Percentiles rank a stretch among this genome's conserved stretches.
Evolutionary conservation across 2,329 filamentous ascomycete genomes (phyloP).

Genomic region (Cylindrodendrum hubeiense): DNA sequence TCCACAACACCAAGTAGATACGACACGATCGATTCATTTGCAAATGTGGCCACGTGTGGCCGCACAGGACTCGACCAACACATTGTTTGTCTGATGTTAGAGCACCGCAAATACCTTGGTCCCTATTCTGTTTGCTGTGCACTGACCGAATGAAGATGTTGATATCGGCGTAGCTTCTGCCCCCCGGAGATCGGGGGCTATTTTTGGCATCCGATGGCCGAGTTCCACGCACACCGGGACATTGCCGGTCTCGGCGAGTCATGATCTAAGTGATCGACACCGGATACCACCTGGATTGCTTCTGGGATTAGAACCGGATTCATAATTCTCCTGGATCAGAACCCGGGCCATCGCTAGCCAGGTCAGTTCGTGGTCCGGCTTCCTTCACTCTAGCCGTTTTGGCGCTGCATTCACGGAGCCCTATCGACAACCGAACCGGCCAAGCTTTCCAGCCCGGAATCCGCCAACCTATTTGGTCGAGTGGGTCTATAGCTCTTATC

Average conservation of each 20-base stretch:
- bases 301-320: not conserved
- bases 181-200: not conserved
- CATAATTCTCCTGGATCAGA: not conserved
- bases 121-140: too few species aligned
- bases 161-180: not conserved
- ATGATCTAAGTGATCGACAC: not conserved
- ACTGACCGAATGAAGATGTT: not conserved
- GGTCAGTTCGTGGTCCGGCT: not conserved
- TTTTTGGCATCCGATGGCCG: not conserved
- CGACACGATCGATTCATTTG: too few species aligned
- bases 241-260: not conserved
- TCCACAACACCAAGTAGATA: too few species aligned
- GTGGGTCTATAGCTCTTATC: not conserved
- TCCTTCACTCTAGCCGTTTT: not conserved
- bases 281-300: not conserved
- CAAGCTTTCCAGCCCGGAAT: not conserved
- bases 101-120: too few species aligned
- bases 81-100: too few species aligned
- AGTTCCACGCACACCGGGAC: not conserved
- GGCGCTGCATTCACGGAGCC: not conserved
- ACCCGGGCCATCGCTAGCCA: not conserved
- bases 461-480: not conserved
- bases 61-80: too few species aligned
- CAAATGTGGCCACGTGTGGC: too few species aligned
- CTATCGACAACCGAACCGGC: not conserved